Percentiles rank a stretch among this genome's conserved stretches.
Evolutionary conservation across 1,284 basidiomycete genomes (phyloP).

Genomic region (Ustilago shanxiensis): DNA sequence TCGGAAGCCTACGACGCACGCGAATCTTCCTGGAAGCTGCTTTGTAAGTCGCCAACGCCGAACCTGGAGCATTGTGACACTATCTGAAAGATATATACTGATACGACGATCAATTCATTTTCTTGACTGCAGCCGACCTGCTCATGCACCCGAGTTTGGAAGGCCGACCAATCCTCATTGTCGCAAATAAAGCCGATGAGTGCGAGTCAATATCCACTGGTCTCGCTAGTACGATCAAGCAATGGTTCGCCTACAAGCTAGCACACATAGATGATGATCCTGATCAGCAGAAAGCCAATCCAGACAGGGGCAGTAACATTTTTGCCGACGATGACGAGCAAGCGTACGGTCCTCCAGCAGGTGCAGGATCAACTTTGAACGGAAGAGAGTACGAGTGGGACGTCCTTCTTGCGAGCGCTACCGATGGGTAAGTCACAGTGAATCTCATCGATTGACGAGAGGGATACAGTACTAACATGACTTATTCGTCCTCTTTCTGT

Average conservation of each 20-base stretch:
- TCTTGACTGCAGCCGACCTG: conserved; percentile 21
- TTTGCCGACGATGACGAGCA: conserved; percentile 41
- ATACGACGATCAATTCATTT: too few species aligned
- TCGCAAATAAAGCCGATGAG: conserved; percentile 40
- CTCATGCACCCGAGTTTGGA: conserved; percentile 45
- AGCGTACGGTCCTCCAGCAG: conserved; percentile 14
- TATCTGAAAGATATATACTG: too few species aligned
- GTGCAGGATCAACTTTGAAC: conserved; percentile 16
- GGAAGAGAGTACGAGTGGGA: conserved; percentile 47
- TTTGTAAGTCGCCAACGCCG: conserved; percentile 18
- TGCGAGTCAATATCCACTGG: conserved; percentile 29
- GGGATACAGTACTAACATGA: too few species aligned
- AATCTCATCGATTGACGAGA: too few species aligned
- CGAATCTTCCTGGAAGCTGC: conserved; percentile 30
- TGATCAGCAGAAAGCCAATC: neutral
- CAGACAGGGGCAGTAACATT: conserved; percentile 15
- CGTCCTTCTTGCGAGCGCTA: conserved; percentile 34
- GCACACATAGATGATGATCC: conserved; percentile 23
- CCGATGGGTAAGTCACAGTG: conserved; percentile 36
- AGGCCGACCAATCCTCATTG: conserved; percentile 32
- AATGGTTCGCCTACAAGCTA: conserved; percentile 38
- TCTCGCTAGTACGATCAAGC: conserved; percentile 22
- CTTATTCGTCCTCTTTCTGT: too few species aligned
- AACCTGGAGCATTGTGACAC: neutral
- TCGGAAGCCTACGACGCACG: conserved; percentile 24